Conservation (phyloP, 2,329 filamentous ascomycete species). For the Ustulina deusta region DNA sequence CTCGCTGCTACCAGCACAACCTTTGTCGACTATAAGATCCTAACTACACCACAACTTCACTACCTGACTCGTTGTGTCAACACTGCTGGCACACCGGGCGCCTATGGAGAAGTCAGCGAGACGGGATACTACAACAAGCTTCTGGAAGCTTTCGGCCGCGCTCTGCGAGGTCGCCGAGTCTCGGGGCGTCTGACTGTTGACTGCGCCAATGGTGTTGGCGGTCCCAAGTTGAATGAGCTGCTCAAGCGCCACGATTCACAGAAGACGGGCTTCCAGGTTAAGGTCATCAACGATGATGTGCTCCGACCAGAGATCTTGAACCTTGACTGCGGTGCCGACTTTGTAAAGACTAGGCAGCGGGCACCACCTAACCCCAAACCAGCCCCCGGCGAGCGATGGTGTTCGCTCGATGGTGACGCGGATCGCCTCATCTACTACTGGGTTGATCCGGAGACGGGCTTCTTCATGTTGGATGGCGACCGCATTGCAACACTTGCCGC, state of each 20-base stretch:
- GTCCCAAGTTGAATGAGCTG: conserved; percentile 87
- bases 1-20: conserved; percentile 80
- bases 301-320: conserved; percentile 91
- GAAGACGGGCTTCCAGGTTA: conserved; percentile 80
- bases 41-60: conserved; percentile 98
- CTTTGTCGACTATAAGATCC: conserved; percentile 85
- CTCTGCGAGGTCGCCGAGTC: conserved; percentile 81
- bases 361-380: conserved; percentile 87
- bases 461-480: conserved; percentile 95
- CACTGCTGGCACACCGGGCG: conserved; percentile 85
- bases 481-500: conserved; percentile 95
- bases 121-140: conserved; percentile 96
- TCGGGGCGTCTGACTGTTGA: conserved; percentile 84
- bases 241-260: conserved; percentile 81
- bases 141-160: conserved; percentile 82
- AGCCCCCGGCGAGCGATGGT: conserved; percentile 80
- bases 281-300: conserved; percentile 92
- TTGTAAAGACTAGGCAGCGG: conserved; percentile 95
- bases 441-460: conserved; percentile 81
- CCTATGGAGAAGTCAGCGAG: conserved; percentile 91
- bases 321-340: conserved; percentile 94
- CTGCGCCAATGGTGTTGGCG: conserved; percentile 96
- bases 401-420: conserved; percentile 93
- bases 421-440: conserved; percentile 98
- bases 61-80: conserved; percentile 96